Conservation (phyloP, 164 flowering plant genomes). For the Saururus chinensis region DNA sequence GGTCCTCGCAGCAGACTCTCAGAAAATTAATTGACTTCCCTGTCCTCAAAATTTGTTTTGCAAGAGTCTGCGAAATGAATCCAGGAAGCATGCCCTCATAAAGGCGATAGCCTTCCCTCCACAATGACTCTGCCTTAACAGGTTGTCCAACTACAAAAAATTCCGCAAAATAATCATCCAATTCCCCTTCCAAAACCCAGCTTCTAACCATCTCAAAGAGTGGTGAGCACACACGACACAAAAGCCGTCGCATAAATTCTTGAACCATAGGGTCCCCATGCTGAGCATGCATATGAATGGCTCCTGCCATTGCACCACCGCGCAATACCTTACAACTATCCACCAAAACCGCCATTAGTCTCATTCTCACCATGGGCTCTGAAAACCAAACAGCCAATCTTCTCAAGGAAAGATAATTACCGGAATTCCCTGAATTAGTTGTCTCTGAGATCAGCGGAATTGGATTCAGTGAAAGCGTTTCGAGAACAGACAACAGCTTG, state of each 20-base stretch:
- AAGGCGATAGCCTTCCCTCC: conserved; percentile 89
- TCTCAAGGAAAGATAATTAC: conserved; percentile 74
- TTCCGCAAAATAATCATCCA: conserved; percentile 86
- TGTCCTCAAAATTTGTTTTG: conserved; percentile 80
- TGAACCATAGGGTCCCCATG: conserved; percentile 93
- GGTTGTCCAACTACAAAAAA: conserved; percentile 84
- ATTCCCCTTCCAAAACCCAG: conserved; percentile 98
- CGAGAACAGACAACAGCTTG: conserved; percentile 86
- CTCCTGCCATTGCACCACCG: conserved; percentile 99
- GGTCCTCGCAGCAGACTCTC: conserved; percentile 94
- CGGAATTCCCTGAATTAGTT: conserved; percentile 40
- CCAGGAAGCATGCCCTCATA: conserved; percentile 87
- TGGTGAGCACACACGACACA: conserved; percentile 85
- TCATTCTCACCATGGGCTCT: conserved; percentile 94
- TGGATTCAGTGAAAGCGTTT: conserved; percentile 81
- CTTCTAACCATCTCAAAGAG: conserved; percentile 98
- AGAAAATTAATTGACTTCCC: conserved; percentile 97
- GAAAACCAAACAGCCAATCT: conserved; percentile 93
- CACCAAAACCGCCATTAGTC: conserved; percentile 90
- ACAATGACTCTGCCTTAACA: conserved; percentile 92
- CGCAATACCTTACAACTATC: conserved; percentile 75
- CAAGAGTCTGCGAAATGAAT: conserved; percentile 77
- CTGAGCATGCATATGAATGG: conserved; percentile 87
- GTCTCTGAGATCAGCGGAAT: conserved; percentile 71
- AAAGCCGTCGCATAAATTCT: conserved; percentile 80